Percentiles rank a stretch among this genome's conserved stretches.
Evolutionary conservation across 2,329 filamentous ascomycete genomes (phyloP).

Genomic region (Aspergillaceae sp.): DNA sequence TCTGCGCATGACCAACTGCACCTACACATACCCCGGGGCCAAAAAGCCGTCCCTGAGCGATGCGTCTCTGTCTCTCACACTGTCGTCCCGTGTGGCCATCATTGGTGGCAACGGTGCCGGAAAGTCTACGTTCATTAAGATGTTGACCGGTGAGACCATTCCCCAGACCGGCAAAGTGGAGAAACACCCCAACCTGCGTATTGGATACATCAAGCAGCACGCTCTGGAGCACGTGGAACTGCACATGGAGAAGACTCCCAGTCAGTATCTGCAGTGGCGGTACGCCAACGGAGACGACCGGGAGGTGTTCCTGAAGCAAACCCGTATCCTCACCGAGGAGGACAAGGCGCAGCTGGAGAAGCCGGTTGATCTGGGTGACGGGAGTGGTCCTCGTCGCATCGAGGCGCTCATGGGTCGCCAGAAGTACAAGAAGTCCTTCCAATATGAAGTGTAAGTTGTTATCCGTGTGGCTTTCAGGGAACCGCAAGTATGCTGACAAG

Average conservation of each 20-base stretch:
- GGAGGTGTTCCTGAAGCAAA: slow-evolving; percentile 96
- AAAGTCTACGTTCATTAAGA: slow-evolving; percentile 96
- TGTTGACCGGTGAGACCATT: slow-evolving; percentile 85
- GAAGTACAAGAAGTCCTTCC: slow-evolving; percentile 98
- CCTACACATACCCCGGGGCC: slow-evolving; percentile 86
- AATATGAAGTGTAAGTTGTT: slow-evolving; percentile 75
- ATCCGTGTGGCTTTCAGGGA: too few species aligned
- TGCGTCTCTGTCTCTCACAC: slow-evolving; percentile 75
- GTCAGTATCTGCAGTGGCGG: slow-evolving; percentile 97
- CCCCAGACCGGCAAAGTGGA: slow-evolving; percentile 79
- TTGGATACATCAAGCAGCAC: slow-evolving; percentile 99
- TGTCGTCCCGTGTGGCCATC: slow-evolving; percentile 90
- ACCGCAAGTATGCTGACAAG: neutral
- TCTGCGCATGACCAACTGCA: slow-evolving; percentile 85
- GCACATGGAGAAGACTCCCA: slow-evolving; percentile 98
- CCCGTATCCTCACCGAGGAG: slow-evolving; percentile 73
- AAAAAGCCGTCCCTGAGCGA: slow-evolving; percentile 79
- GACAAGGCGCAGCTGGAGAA: slow-evolving; percentile 91
- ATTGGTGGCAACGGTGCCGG: slow-evolving; percentile 97
- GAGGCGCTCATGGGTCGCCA: slow-evolving; percentile 90
- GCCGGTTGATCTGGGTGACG: slow-evolving; percentile 73
- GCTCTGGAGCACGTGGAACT: slow-evolving; percentile 98
- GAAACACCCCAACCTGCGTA: slow-evolving; percentile 97
- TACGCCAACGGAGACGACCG: slow-evolving; percentile 96
- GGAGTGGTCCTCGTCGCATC: slow-evolving; percentile 65